Conservation (phyloP, 2,329 filamentous ascomycete species). For the Phyllosticta paracitricarpa region DNA sequence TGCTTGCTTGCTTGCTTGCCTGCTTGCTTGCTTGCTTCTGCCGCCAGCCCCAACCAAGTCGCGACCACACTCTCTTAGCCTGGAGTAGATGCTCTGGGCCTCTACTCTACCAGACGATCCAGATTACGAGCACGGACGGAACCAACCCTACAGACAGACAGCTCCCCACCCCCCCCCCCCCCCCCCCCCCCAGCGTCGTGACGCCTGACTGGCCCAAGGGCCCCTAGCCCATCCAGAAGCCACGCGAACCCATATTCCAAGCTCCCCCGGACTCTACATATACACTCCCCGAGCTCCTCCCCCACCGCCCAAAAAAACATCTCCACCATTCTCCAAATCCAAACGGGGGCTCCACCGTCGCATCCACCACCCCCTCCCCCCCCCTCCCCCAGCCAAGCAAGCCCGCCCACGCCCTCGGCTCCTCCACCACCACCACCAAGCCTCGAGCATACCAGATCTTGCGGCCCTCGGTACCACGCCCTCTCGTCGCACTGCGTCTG, state of each 20-base stretch:
- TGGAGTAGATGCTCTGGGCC: neutral
- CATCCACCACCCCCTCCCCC: slow-evolving; percentile 5
- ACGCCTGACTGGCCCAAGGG: slow-evolving; percentile 8
- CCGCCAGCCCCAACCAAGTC: neutral
- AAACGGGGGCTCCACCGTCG: neutral
- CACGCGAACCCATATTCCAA: slow-evolving; percentile 32
- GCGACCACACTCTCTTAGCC: too few species aligned
- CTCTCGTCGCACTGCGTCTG: slow-evolving; percentile 35
- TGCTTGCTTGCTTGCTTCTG: slow-evolving; percentile 3
- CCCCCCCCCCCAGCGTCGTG: neutral
- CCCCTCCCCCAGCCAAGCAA: slow-evolving; percentile 25
- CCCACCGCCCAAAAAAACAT: slow-evolving; percentile 8
- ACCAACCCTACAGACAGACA: neutral
- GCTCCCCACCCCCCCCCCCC: neutral
- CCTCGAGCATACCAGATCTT: slow-evolving; percentile 11
- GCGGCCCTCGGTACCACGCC: slow-evolving; percentile 29
- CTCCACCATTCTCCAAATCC: neutral
- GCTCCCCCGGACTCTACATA: slow-evolving; percentile 31
- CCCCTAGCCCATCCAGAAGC: slow-evolving; percentile 30
- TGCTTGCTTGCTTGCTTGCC: neutral
- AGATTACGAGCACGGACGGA: slow-evolving; percentile 32
- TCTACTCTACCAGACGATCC: slow-evolving; percentile 25
- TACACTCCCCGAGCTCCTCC: slow-evolving; percentile 27
- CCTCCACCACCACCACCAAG: slow-evolving; percentile 1
- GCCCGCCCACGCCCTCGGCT: slow-evolving; percentile 11